Percentiles rank a stretch among this genome's conserved stretches.
Conservation (phyloP, 2,329 filamentous ascomycete species). For the Trichoderma pleuroti region DNA sequence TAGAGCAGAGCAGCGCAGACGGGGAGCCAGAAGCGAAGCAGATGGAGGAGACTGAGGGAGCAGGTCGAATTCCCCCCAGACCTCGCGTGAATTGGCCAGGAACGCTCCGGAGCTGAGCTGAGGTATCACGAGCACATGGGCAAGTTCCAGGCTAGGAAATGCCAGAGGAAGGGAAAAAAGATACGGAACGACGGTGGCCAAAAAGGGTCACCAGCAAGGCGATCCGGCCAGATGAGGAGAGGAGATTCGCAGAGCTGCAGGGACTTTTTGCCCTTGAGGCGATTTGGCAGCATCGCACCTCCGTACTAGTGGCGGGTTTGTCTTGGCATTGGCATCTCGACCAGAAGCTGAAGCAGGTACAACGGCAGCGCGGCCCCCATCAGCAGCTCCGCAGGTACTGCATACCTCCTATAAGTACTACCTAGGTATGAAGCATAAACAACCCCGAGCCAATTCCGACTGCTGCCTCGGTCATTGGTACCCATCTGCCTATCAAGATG, state of each 20-base stretch:
- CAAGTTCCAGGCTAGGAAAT: not conserved
- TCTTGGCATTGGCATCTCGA: constrained; percentile 6
- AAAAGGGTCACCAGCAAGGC: not conserved
- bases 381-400: not conserved
- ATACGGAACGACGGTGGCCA: not conserved
- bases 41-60: not conserved
- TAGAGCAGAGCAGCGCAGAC: not conserved
- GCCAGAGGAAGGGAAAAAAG: not conserved
- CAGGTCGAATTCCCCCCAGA: not conserved
- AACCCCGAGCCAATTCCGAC: not conserved
- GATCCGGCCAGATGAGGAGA: not conserved
- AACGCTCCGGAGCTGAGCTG: not conserved
- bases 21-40: not conserved
- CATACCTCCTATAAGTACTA: too few relatives aligned
- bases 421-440: not conserved
- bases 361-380: not conserved
- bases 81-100: not conserved
- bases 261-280: constrained; percentile 4
- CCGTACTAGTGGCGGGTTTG: constrained; percentile 7
- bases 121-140: not conserved
- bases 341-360: constrained; percentile 5
- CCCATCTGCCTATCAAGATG: not conserved
- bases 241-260: constrained; percentile 8
- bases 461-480: not conserved
- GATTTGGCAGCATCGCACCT: constrained; percentile 11